Conservation (phyloP, 108 stramenopile genomes). For the Skeletonema costatum region DNA sequence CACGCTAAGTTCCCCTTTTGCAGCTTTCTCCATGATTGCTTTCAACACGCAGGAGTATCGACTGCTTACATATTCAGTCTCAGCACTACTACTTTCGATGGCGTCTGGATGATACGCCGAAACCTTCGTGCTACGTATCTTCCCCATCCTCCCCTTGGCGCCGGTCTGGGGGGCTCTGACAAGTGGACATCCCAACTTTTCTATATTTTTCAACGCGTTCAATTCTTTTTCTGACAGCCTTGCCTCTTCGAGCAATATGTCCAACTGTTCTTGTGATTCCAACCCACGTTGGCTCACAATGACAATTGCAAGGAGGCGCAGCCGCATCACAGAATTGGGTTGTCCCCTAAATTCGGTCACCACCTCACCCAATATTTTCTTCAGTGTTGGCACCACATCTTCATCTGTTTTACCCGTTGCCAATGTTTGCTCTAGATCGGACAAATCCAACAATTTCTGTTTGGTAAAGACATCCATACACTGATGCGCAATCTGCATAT, state of each 20-base stretch:
- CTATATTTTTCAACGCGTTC: conserved; percentile 62
- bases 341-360: conserved; percentile 58
- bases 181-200: conserved; percentile 72
- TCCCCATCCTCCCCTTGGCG: not conserved
- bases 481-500: conserved; percentile 92
- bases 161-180: conserved; percentile 14
- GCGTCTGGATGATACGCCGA: conserved; percentile 8
- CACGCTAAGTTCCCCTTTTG: conserved; percentile 65
- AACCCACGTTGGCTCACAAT: conserved; percentile 86
- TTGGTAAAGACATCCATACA: conserved; percentile 90
- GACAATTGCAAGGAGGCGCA: conserved; percentile 87
- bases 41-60: conserved; percentile 84
- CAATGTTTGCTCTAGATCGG: conserved; percentile 92
- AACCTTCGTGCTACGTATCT: conserved; percentile 28
- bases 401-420: conserved; percentile 92
- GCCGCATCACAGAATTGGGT: conserved; percentile 53
- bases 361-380: conserved; percentile 67
- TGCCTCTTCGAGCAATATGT: conserved; percentile 72
- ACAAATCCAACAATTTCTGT: conserved; percentile 72
- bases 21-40: conserved; percentile 66
- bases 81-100: conserved; percentile 55
- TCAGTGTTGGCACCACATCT: conserved; percentile 62
- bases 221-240: conserved; percentile 57
- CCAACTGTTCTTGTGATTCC: conserved; percentile 50
- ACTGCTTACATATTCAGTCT: conserved; percentile 70